A percentile compares a stretch with the other conserved stretches of the same genome.
Conservation (phyloP, 2,329 filamentous ascomycete genomes). For the Pseudogymnoascus sp. region DNA sequence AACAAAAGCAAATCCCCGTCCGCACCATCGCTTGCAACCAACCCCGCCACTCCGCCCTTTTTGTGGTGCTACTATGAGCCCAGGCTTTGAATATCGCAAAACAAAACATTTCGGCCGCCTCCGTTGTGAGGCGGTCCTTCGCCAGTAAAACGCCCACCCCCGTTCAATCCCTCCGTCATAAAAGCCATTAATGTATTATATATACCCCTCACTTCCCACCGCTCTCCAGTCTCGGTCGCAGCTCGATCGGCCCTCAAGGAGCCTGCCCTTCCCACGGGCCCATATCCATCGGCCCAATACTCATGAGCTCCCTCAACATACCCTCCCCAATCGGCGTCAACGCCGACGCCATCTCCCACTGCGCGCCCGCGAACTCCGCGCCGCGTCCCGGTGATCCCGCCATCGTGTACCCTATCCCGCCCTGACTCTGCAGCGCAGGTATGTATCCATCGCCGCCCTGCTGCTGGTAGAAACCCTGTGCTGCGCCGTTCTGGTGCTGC, state of each 20-base stretch:
- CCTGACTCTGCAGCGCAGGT: neutral
- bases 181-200: conserved; percentile 2
- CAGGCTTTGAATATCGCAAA: neutral
- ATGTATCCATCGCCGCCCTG: neutral
- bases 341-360: conserved; percentile 34
- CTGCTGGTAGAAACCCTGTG: neutral
- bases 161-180: neutral
- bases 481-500: neutral
- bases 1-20: neutral
- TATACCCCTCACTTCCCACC: neutral
- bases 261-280: conserved; percentile 40
- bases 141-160: neutral
- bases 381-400: neutral
- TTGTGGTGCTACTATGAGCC: neutral
- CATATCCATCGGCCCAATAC: conserved; percentile 53
- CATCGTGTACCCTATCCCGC: neutral
- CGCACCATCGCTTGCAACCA: neutral
- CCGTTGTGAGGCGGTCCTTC: neutral
- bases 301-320: conserved; percentile 48
- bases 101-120: neutral
- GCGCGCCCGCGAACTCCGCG: neutral
- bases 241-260: neutral
- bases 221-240: neutral
- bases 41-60: neutral
- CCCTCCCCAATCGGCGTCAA: conserved; percentile 50